Base-by-base conservation (phyloP, 768 basidiomycete species). In the Royoungia palumana region DNA sequence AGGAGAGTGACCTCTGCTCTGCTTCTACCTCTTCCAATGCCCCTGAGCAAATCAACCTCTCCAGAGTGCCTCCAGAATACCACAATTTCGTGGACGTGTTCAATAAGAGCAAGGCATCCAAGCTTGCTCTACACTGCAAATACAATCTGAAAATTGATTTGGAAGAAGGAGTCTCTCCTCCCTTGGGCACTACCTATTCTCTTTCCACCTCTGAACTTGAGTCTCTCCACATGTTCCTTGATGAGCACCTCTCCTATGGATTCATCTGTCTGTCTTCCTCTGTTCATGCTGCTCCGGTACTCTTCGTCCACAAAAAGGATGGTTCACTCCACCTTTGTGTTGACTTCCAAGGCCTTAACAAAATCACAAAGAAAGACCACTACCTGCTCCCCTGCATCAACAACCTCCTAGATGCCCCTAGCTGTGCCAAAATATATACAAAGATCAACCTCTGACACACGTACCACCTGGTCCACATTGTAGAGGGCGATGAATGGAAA, bases 341-440 rank as follows among this genome's bases (percentile, higher is more conserved):
- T 14, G 63, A 75, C 44, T 73, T 65, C 44, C 46, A 56, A 17
- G 41, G 52, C 2, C 61, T 72, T 0, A 74, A 73, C 40, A 49
- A 62, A 0, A 59, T 66, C 42, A 66, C 21, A 61, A 71, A 45
- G n/a, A 47, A 46, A 22, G 37, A 46, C 19, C 47, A 50, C 5
- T 71, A 72, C 37, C 71, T 67, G 3, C 55, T 74, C 4, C 70
- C 69, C 0, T 61, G 19, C 11, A 38, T 38, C 20, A 11, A 19
- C 10, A 5, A 38, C 21, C 37, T 38, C 19, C 20, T 40, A 5
- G 21, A 40, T 9, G 11, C 39, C n/a, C 39, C 39, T 2, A 9
- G 8, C 13, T 20, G 21, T 5, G 17, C 14, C 0, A 51, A 50
- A 9, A 41, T 62, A 25, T 75, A 69, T 52, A 64, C 68, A 1